A percentile compares a stretch with the other conserved stretches of the same genome.
Conservation (phyloP, 2,329 filamentous ascomycete genomes). For the Fusarium graminum region DNA sequence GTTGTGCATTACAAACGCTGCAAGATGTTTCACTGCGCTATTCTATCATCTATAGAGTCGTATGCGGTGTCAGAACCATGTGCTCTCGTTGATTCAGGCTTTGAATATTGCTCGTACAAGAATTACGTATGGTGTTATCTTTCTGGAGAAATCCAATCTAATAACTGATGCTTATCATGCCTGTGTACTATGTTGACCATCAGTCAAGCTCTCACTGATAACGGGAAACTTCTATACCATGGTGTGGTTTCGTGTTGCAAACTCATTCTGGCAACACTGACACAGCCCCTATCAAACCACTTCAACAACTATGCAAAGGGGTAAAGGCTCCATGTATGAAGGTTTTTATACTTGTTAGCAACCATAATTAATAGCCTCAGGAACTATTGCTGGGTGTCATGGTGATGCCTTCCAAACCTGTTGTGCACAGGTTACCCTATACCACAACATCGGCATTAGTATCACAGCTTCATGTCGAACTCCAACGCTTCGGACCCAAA, state of each 20-base stretch:
- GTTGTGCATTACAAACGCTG: background rate
- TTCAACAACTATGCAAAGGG: too few species aligned
- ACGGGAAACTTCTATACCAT: too few species aligned
- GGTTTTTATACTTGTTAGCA: background rate
- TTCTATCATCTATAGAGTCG: background rate
- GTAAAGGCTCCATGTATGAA: too few species aligned
- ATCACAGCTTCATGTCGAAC: background rate
- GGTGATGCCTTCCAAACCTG: background rate
- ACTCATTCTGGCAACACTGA: too few species aligned
- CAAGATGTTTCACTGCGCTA: background rate
- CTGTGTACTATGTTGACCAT: too few species aligned
- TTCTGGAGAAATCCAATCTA: background rate
- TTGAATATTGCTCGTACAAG: background rate
- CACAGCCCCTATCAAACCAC: too few species aligned
- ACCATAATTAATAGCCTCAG: background rate
- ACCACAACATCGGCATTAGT: background rate
- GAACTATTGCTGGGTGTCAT: background rate
- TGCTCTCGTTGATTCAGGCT: background rate
- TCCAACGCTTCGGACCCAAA: background rate
- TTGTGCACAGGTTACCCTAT: conserved; percentile 31
- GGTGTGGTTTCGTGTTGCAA: too few species aligned
- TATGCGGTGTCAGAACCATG: background rate
- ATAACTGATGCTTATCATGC: background rate
- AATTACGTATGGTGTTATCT: background rate
- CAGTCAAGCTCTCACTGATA: too few species aligned